phyloP scores from a whole-genome alignment of 768 basidiomycete species.

The Mycena vulgaris region DNA sequence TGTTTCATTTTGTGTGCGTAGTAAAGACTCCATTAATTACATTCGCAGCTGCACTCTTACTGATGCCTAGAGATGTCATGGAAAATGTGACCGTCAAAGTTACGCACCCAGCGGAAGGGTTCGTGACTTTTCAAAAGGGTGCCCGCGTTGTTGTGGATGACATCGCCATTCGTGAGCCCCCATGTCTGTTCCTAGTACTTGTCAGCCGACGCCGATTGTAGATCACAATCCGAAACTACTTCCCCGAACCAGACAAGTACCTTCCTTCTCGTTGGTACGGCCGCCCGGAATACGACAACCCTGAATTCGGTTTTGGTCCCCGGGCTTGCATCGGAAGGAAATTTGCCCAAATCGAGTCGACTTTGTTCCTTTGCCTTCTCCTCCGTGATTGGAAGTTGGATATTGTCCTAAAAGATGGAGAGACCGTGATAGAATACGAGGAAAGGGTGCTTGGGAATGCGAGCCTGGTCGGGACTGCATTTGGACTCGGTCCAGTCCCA shows the following conservation, averaged over 20 bases:
- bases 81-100: constrained; percentile 1
- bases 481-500: constrained; percentile 1
- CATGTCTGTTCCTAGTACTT: not conserved
- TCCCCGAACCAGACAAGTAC: not conserved
- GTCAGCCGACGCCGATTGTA: not conserved
- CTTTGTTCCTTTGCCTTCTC: constrained; percentile 2
- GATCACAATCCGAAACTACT: constrained; percentile 6
- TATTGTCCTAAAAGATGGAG: not conserved
- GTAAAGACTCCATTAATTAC: not conserved
- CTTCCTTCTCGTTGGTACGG: not conserved
- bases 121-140: constrained; percentile 7
- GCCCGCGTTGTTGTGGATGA: constrained; percentile 1
- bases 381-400: constrained; percentile 5
- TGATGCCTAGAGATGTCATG: constrained; percentile 12
- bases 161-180: constrained; percentile 2
- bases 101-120: not conserved
- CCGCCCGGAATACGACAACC: not conserved
- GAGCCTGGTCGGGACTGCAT: constrained; percentile 2
- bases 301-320: no score
- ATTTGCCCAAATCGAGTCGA: not conserved
- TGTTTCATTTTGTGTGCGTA: not conserved
- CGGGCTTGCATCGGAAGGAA: not conserved
- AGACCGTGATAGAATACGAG: not conserved
- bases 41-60: not conserved
- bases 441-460: constrained; percentile 5